Base-by-base conservation (phyloP, 73 alveolate genomes). In the Paramecium tetraurelia region DNA sequence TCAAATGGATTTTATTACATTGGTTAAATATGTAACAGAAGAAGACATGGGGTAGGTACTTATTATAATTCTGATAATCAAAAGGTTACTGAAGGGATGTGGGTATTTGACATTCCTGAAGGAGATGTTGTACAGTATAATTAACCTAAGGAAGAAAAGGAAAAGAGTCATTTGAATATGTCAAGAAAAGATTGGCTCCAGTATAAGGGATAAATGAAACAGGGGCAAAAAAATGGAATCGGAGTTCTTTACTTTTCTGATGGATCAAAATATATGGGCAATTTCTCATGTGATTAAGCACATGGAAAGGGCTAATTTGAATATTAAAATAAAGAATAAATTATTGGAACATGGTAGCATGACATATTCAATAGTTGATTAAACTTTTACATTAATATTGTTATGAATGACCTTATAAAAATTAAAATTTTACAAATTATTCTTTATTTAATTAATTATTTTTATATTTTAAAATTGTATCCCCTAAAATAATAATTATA, bases 121-220 rank as follows among this genome's bases (percentile, higher is more conserved):
- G 86, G 86, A 24, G 86, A 71, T 24, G 59, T 71, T 22, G 29
- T 33, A 12, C n/a, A 29, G 0, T 71, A 71, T 71, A 71, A 71
- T 71, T 7, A 27, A 71, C 86, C 86, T 3, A 12, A 31, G 16
- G n/a, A 31, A 10, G 27, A 18, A 31, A 71, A 31, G 5, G 58
- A 71, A 24, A n/a, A 18, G 7, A 31, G 20, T 71, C 86, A 71
- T 71, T 2, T 7, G 6, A 71, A 71, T 71, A 9, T 71, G 21
- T 3, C 58, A 71, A 71, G 86, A 71, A 18, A 18, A 71, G 86
- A 71, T 71, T 71, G 86, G 86, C 9, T 71, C n/a, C 41, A 71
- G 41, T 71, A 31, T 71, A 71, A 71, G 16, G 86, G 86, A 18
- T 27, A 27, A 40, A 18, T 22, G 46, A 71, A 35, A 33, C 14